A percentile compares a stretch with the other conserved stretches of the same genome.
Conservation (phyloP, 2,329 filamentous ascomycete species). For the Hypoxylon rubiginosum region DNA sequence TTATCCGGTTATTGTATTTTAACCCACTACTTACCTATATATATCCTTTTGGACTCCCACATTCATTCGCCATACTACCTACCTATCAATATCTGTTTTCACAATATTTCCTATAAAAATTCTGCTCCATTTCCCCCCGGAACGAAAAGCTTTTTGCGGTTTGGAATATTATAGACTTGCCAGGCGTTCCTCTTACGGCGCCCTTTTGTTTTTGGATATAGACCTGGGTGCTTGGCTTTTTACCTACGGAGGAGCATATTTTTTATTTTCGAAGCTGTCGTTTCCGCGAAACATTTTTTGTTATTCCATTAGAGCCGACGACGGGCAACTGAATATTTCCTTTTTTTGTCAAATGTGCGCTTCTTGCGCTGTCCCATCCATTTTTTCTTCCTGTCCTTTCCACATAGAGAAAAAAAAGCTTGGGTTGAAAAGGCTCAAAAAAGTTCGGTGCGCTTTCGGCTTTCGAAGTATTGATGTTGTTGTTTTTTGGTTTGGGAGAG, state of each 20-base stretch:
- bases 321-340: constrained; percentile 34
- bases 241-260: neutral
- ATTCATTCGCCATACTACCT: constrained; percentile 29
- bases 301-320: constrained; percentile 31
- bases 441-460: constrained; percentile 22
- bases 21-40: neutral
- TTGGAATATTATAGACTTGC: constrained; percentile 34
- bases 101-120: neutral
- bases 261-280: constrained; percentile 30
- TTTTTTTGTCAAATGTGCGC: neutral
- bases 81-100: constrained; percentile 9
- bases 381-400: constrained; percentile 13
- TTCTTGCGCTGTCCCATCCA: neutral
- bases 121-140: neutral
- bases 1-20: neutral
- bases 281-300: constrained; percentile 29
- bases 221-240: constrained; percentile 13
- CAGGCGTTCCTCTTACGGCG: constrained; percentile 13
- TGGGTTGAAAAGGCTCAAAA: constrained; percentile 30
- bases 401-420: constrained; percentile 29
- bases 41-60: constrained; percentile 7
- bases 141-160: constrained; percentile 24
- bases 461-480: constrained; percentile 19
- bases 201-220: constrained; percentile 22
- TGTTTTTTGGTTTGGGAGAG: neutral